These are phyloP conservation scores for Lichtheimia ornata DNA, from an alignment of 371 early-diverging fungal species.

Conservation along the genomic window DNA sequence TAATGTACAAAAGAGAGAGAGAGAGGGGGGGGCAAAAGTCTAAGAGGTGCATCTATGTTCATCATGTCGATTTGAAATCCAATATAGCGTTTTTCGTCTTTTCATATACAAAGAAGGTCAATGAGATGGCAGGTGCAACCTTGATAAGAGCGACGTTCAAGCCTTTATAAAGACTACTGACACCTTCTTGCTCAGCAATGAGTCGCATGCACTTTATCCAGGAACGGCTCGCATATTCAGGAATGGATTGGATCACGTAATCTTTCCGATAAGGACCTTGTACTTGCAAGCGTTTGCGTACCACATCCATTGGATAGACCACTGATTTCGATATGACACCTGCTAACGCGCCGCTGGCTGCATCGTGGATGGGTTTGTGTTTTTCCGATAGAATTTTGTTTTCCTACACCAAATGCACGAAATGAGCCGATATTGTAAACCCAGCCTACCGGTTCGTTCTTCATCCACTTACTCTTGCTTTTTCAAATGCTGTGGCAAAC, in stretches of 20 bases:
- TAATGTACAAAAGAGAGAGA: neutral
- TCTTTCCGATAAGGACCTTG: constrained; percentile 67
- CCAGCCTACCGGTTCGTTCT: no score
- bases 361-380: constrained; percentile 58
- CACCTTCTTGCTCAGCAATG: constrained; percentile 78
- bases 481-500: constrained; percentile 47
- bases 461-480: constrained; percentile 32
- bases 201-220: constrained; percentile 55
- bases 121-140: constrained; percentile 81
- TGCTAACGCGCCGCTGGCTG: constrained; percentile 81
- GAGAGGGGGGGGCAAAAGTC: neutral
- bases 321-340: constrained; percentile 82
- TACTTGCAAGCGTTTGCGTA: constrained; percentile 77
- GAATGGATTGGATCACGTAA: constrained; percentile 53
- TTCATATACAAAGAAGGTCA: constrained; percentile 85
- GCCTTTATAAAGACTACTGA: constrained; percentile 86
- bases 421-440: no score
- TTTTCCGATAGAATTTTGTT: constrained; percentile 20
- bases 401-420: constrained; percentile 21
- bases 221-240: constrained; percentile 45
- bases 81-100: constrained; percentile 50
- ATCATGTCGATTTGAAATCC: constrained; percentile 18
- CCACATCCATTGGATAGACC: constrained; percentile 91
- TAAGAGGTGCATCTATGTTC: neutral
- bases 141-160: constrained; percentile 84